Evolutionary conservation across 2,329 filamentous ascomycete genomes (phyloP).

Genomic region (Sporothrix curviconia): DNA sequence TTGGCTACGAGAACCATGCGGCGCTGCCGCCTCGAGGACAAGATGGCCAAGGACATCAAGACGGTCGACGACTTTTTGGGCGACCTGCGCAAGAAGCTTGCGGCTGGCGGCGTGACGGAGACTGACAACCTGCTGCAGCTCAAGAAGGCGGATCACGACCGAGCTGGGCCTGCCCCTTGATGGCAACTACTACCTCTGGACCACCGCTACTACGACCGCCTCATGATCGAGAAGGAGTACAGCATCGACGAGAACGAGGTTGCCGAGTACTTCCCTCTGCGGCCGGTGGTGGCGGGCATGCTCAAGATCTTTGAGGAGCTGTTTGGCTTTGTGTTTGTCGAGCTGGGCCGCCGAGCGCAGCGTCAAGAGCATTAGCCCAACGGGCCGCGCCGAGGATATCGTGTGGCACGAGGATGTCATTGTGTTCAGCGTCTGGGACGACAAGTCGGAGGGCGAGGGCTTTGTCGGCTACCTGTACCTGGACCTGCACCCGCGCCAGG

Average conservation of each 20-base stretch:
- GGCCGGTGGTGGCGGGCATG: slow-evolving; percentile 69
- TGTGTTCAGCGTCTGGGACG: slow-evolving; percentile 76
- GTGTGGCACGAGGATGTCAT: slow-evolving; percentile 80
- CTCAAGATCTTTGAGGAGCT: slow-evolving; percentile 76
- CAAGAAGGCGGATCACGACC: slow-evolving; percentile 64
- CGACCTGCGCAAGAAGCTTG: slow-evolving; percentile 61
- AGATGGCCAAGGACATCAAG: slow-evolving; percentile 74
- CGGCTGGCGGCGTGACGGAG: slow-evolving; percentile 64
- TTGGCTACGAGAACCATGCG: slow-evolving; percentile 73
- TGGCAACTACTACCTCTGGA: slow-evolving; percentile 76
- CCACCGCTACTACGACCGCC: slow-evolving; percentile 68
- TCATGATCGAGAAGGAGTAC: slow-evolving; percentile 76
- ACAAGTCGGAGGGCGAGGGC: slow-evolving; percentile 59
- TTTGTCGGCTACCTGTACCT: slow-evolving; percentile 82
- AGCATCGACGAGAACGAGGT: slow-evolving; percentile 73
- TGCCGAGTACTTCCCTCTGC: slow-evolving; percentile 76
- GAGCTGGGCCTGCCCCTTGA: slow-evolving; percentile 53
- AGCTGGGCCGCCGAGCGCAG: slow-evolving; percentile 63
- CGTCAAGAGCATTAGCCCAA: slow-evolving; percentile 57
- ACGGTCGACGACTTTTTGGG: slow-evolving; percentile 67
- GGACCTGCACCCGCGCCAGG: slow-evolving; percentile 70
- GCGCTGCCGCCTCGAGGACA: slow-evolving; percentile 70
- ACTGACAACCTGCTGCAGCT: slow-evolving; percentile 62
- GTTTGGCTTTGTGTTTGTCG: slow-evolving; percentile 72
- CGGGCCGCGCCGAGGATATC: slow-evolving; percentile 63